These are phyloP conservation scores for Gnomoniopsis smithogilvyi DNA, from an alignment of 2,329 filamentous ascomycete species.

Conservation along the genomic window DNA sequence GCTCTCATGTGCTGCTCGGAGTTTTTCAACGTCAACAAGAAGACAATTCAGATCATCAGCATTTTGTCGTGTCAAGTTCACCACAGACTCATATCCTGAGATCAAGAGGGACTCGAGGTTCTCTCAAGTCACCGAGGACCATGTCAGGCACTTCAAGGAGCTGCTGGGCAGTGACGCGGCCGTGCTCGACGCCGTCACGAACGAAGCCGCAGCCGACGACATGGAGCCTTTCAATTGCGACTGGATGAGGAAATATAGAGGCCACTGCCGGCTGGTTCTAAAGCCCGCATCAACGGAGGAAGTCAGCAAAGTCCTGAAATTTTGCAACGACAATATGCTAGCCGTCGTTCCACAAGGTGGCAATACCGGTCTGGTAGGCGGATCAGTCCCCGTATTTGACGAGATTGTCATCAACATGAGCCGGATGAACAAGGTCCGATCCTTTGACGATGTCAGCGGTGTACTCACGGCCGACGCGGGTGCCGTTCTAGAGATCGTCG, in stretches of 20 bases:
- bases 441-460: slow-evolving; percentile 90
- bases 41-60: slow-evolving; percentile 26
- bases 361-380: slow-evolving; percentile 93
- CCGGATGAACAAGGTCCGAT: slow-evolving; percentile 87
- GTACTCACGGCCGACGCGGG: slow-evolving; percentile 88
- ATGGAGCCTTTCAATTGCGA: slow-evolving; percentile 92
- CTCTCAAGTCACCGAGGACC: slow-evolving; percentile 66
- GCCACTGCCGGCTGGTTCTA: slow-evolving; percentile 81
- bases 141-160: slow-evolving; percentile 79
- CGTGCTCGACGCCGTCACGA: slow-evolving; percentile 77
- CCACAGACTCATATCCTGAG: slow-evolving; percentile 80
- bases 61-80: slow-evolving; percentile 56
- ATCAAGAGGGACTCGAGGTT: slow-evolving; percentile 79
- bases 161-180: slow-evolving; percentile 78
- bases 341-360: slow-evolving; percentile 96
- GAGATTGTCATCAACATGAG: slow-evolving; percentile 92
- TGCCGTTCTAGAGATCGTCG: slow-evolving; percentile 83
- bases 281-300: slow-evolving; percentile 83
- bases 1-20: slow-evolving; percentile 11
- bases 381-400: slow-evolving; percentile 94
- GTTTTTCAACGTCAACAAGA: slow-evolving; percentile 25
- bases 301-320: slow-evolving; percentile 85
- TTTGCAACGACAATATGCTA: slow-evolving; percentile 90
- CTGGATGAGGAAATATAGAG: slow-evolving; percentile 99
- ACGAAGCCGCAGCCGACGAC: slow-evolving; percentile 68